Evolutionary conservation across 2,329 filamentous ascomycete species (phyloP), one percentile per base, ranked within the genome.

Genomic region (Elsinoe batatas): DNA sequence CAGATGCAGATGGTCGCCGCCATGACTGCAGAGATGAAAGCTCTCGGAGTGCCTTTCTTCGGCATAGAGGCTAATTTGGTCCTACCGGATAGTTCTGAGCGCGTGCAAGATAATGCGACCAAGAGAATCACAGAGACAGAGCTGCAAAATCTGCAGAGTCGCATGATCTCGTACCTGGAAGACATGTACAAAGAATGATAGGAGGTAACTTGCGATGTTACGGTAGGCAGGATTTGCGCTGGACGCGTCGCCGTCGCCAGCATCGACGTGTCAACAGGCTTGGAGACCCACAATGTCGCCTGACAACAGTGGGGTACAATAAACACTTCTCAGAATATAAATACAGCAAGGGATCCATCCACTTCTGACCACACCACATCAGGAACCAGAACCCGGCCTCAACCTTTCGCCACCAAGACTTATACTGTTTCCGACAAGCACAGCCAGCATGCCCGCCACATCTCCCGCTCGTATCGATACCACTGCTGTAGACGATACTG

Each of bases 41-140:
- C 67, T 6, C 65, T 85, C 32, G 80, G 78, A 7, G 76, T 84
- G 35, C 81, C 81, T 0, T 84, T 84, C 64, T 84, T 83, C 62
- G 77, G 75, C 5, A 76, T 78, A 26, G 72, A 71, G 56, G 61
- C 68, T 38, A 69, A 72, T 10, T 62, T 78, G 33, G 67, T 80
- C 30, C 57, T 72, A 15, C 61, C 63, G 5, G 65, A 67, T 13
- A 61, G 61, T 8, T 37, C 56, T 33, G 61, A 61, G 15, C 8
- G 38, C 17, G 2, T 22, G 7, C 53, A 56, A 12, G 50, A 55
- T 38, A 59, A 53, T n/a, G 56, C 58, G 49, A 64, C 63, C 56
- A 58, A 58, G 4, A 54, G 59, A n/a, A 63, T 72, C 17, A 69
- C 65, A 5, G 59, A 65, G 36, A 56, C 33, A 8, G 64, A 72